Evolutionary conservation across 495 filamentous ascomycete genomes (phyloP).

Genomic region (Podospora appendiculata): DNA sequence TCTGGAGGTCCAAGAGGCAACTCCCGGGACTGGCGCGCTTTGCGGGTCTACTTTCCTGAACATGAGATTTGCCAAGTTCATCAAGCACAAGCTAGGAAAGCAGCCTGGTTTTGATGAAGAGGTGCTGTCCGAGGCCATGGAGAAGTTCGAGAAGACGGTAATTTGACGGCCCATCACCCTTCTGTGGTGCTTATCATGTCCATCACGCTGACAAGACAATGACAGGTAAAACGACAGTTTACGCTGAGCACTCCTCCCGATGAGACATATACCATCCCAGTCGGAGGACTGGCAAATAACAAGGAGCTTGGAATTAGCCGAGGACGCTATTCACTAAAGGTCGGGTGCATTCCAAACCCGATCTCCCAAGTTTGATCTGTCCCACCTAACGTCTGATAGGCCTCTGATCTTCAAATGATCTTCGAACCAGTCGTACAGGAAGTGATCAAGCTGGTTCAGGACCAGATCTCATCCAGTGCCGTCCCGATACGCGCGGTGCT

Average conservation of each 20-base stretch:
- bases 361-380: not conserved
- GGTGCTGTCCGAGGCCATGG: slow-evolving; percentile 26
- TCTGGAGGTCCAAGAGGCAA: slow-evolving; percentile 41
- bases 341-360: not conserved
- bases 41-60: slow-evolving; percentile 54
- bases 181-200: not conserved
- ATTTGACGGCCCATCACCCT: not conserved
- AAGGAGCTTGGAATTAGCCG: slow-evolving; percentile 18
- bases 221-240: slow-evolving; percentile 24
- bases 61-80: slow-evolving; percentile 35
- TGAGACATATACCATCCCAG: slow-evolving; percentile 26
- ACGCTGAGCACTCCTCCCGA: slow-evolving; percentile 12
- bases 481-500: slow-evolving; percentile 46
- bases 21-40: slow-evolving; percentile 42
- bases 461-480: slow-evolving; percentile 45
- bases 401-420: slow-evolving; percentile 38
- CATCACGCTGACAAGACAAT: not conserved
- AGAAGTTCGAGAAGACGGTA: slow-evolving; percentile 28
- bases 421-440: slow-evolving; percentile 52
- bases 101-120: slow-evolving; percentile 28
- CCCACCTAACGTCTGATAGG: slow-evolving; percentile 12
- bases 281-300: slow-evolving; percentile 22
- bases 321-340: slow-evolving; percentile 20
- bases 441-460: slow-evolving; percentile 50
- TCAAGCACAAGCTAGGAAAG: slow-evolving; percentile 28